Base-by-base conservation (phyloP, 2,329 filamentous ascomycete genomes). In the Karstenula rhodostoma region DNA sequence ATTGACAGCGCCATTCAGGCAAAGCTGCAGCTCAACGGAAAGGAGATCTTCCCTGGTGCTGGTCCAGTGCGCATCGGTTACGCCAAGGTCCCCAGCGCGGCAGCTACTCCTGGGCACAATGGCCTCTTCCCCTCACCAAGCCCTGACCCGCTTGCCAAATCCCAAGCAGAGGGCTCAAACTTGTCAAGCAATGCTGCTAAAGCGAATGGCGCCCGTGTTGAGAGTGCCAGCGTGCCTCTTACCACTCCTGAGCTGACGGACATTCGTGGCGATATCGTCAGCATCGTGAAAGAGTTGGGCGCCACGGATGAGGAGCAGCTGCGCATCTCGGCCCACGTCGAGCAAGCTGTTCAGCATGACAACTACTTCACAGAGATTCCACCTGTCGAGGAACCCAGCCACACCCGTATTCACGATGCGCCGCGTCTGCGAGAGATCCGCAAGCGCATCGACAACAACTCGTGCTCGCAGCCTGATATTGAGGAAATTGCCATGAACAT, bases 11-110 rank as follows among this genome's bases (percentile, higher is more conserved):
- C 95, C 58, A 89, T 97, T 42, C 89, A 92, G 61, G 95, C 95
- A 17, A 96, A 94, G 77, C 89, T 89, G 15, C 86, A 89, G 74
- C 89, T 97, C 79, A 98, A 98, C 72, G 93, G 93, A 71, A 97
- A 97, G 79, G 95, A 99, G 78, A 97, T 99, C 62, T 99, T 99
- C 82, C 95, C 95, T 9, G 95, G 95, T 57, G 94, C 94, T 59
- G 95, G 95, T 1, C 93, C 94, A 17, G 92, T 98, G 59, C 87
- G 94, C 55, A 98, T 99, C 77, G 96, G 96, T 72, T 99, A 96
- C 79, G 95, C 95, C 37, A 99, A 99, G 81, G 94, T 95, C 27
- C 93, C 93, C 22, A 96, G 93, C 52, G 89, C 92, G 48, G 93
- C 93, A 55, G 85, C 92, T 65, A 97, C 95, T 0, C 94, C 95